phyloP scores from a whole-genome alignment of 768 basidiomycete genomes.

The Lactarius quietus region DNA sequence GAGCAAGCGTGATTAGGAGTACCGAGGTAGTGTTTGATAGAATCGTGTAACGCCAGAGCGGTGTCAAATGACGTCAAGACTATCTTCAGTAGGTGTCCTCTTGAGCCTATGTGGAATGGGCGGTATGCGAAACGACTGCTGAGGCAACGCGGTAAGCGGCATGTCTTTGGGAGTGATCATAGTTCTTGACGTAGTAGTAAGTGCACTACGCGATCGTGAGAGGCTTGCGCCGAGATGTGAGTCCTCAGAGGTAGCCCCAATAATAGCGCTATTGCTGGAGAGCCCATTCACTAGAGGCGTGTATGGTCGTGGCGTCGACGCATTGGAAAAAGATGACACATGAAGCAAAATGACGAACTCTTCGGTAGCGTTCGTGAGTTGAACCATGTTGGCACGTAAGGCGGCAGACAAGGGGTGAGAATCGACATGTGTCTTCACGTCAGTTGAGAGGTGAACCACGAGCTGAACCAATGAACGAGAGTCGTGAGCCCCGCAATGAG shows the following conservation, averaged over 20 bases:
- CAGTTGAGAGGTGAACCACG: constrained; percentile 71
- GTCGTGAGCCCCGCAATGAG: neutral
- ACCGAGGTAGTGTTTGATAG: neutral
- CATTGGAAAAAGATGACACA: constrained; percentile 74
- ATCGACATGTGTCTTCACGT: constrained; percentile 61
- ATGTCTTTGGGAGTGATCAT: constrained; percentile 32
- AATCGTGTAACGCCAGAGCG: neutral
- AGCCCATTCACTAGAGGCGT: constrained; percentile 43
- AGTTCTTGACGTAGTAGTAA: neutral
- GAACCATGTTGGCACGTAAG: constrained; percentile 67
- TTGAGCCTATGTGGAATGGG: constrained; percentile 30
- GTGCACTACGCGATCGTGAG: constrained; percentile 21
- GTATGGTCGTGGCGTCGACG: constrained; percentile 51
- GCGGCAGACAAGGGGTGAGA: constrained; percentile 53
- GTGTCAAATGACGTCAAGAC: constrained; percentile 17
- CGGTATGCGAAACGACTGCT: constrained; percentile 46
- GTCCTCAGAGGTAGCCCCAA: constrained; percentile 16
- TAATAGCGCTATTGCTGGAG: constrained; percentile 15
- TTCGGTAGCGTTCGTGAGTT: constrained; percentile 78
- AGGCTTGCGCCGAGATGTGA: constrained; percentile 13
- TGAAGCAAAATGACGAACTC: constrained; percentile 85
- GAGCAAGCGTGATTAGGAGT: neutral
- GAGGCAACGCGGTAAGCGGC: constrained; percentile 54
- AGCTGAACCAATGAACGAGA: constrained; percentile 40
- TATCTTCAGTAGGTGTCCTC: constrained; percentile 25